Evolutionary conservation across 1,139 yeast species (phyloP).

Genomic region (Kluyveromyces sp.): DNA sequence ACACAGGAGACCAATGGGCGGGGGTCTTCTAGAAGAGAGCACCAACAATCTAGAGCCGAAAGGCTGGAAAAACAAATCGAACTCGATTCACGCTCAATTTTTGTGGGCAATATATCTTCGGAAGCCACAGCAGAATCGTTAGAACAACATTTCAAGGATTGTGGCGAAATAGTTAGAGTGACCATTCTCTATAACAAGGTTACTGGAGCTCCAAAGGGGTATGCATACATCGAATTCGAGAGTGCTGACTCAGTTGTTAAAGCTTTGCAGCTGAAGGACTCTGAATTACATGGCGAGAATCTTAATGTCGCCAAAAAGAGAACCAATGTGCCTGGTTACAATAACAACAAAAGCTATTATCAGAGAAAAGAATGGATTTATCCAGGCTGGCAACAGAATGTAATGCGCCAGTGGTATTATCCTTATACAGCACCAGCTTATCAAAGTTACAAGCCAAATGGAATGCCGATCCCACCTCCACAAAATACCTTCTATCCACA

Average conservation of each 20-base stretch:
- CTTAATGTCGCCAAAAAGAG: constrained; percentile 58
- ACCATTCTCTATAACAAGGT: constrained; percentile 44
- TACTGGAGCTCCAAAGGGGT: constrained; percentile 63
- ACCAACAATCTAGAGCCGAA: constrained; percentile 7
- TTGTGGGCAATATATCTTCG: constrained; percentile 83
- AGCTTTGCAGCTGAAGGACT: constrained; percentile 50
- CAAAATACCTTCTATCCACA: constrained; percentile 6
- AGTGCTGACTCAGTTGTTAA: constrained; percentile 39
- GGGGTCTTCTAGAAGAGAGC: not conserved
- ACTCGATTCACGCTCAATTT: constrained; percentile 72
- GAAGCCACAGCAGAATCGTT: constrained; percentile 74
- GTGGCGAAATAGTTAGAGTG: constrained; percentile 77
- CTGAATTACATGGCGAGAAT: constrained; percentile 47
- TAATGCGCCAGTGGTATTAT: constrained; percentile 13
- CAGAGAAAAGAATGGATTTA: constrained; percentile 10
- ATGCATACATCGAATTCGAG: constrained; percentile 65
- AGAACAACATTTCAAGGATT: constrained; percentile 65
- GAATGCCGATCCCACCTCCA: constrained; percentile 3
- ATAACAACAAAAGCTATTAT: constrained; percentile 17
- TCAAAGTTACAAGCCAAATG: constrained; percentile 7
- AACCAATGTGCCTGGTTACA: constrained; percentile 59
- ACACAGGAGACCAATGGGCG: constrained; percentile 3
- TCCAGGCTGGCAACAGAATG: constrained; percentile 77
- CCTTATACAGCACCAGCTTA: constrained; percentile 6
- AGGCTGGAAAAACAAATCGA: constrained; percentile 37